These are phyloP conservation scores for Trichoderma oligosporum DNA, from an alignment of 2,329 filamentous ascomycete genomes.

Conservation along the genomic window DNA sequence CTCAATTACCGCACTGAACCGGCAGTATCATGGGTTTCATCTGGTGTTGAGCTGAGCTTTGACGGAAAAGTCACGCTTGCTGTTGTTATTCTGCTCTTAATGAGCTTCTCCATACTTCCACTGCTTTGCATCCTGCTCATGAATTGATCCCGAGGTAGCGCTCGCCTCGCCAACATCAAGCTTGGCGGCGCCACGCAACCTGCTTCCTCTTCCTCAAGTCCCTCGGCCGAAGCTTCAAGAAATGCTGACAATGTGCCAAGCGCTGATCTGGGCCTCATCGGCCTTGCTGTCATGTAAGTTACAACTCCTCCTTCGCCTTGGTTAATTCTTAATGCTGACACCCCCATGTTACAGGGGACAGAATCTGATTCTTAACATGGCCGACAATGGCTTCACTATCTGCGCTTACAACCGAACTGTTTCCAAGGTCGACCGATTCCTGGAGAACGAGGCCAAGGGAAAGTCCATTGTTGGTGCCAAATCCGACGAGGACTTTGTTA, in stretches of 20 bases:
- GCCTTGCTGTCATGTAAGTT: slow-evolving; percentile 82
- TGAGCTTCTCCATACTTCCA: background rate
- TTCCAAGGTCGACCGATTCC: slow-evolving; percentile 93
- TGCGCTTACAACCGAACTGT: slow-evolving; percentile 98
- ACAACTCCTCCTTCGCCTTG: slow-evolving; percentile 20
- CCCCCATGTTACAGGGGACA: slow-evolving; percentile 52
- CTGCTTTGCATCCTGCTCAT: slow-evolving; percentile 34
- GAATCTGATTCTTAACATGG: slow-evolving; percentile 87
- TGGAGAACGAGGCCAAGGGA: slow-evolving; percentile 88
- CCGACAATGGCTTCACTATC: slow-evolving; percentile 91
- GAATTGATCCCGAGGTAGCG: slow-evolving; percentile 52
- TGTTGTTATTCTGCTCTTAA: background rate
- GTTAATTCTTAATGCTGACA: slow-evolving; percentile 20
- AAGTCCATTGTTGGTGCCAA: slow-evolving; percentile 94
- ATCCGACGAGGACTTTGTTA: slow-evolving; percentile 87
- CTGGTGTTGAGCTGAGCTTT: slow-evolving; percentile 13
- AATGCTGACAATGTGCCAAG: slow-evolving; percentile 60
- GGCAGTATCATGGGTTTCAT: slow-evolving; percentile 25
- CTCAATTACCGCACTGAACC: slow-evolving; percentile 36
- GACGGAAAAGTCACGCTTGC: background rate
- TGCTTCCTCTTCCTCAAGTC: slow-evolving; percentile 30
- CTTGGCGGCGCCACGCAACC: slow-evolving; percentile 58
- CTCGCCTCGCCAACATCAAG: slow-evolving; percentile 70
- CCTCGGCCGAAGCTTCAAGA: slow-evolving; percentile 32
- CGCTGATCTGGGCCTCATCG: slow-evolving; percentile 88